Evolutionary conservation across 2,329 filamentous ascomycete species (phyloP).

Genomic region (Emergomyces orientalis): DNA sequence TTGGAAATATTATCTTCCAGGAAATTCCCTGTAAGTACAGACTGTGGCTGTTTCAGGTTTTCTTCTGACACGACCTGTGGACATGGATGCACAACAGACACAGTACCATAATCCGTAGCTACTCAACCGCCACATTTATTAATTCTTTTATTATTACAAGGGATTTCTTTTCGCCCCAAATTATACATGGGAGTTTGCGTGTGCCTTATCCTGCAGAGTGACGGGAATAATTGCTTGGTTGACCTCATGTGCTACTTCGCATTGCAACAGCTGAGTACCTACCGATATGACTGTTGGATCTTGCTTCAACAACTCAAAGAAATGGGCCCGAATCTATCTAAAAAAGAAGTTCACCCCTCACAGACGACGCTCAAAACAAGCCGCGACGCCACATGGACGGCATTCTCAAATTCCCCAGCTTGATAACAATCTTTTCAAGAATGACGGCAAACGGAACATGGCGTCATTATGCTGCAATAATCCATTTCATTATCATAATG

Average conservation of each 20-base stretch:
- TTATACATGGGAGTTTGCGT: not conserved
- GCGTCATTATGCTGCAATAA: not conserved
- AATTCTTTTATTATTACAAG: not conserved
- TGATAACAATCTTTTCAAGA: not conserved
- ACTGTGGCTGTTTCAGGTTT: too few species aligned
- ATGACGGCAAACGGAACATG: not conserved
- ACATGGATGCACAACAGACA: too few species aligned
- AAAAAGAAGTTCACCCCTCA: too few species aligned
- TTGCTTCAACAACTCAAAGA: too few species aligned
- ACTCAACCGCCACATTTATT: too few species aligned
- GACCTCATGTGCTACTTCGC: too few species aligned
- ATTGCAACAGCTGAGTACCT: too few species aligned
- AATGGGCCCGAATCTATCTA: too few species aligned
- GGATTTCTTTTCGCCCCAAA: not conserved
- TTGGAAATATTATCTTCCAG: not conserved
- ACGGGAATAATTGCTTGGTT: not conserved
- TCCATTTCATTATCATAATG: not conserved
- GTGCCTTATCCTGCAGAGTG: not conserved
- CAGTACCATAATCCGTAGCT: too few species aligned
- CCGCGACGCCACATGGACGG: not conserved
- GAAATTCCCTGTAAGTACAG: not conserved
- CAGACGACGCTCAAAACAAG: too few species aligned
- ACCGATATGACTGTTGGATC: too few species aligned
- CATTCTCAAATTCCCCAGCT: not conserved
- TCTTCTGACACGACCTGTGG: too few species aligned